These are phyloP conservation scores for Mrakia gelida DNA, from an alignment of 768 basidiomycete species.

Conservation along the genomic window DNA sequence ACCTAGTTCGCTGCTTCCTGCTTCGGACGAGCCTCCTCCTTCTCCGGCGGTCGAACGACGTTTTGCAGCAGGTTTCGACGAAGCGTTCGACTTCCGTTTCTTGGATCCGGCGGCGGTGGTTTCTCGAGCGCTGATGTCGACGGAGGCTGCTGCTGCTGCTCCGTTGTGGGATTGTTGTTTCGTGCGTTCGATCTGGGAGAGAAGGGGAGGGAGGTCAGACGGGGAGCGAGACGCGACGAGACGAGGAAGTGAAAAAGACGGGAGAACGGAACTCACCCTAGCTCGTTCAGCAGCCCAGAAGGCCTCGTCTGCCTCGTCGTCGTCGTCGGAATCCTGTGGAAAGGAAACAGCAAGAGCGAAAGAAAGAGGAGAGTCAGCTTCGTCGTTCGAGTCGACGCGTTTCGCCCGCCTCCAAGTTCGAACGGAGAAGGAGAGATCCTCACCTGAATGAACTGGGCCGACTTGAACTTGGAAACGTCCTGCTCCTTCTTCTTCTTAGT, in stretches of 20 bases:
- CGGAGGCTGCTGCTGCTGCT: neutral
- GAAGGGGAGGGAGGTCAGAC: neutral
- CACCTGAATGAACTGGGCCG: constrained; percentile 21
- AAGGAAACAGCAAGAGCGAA: neutral
- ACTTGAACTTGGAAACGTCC: neutral
- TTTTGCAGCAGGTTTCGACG: neutral
- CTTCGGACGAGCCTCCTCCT: neutral
- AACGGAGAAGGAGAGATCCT: too few relatives aligned
- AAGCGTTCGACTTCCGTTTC: constrained; percentile 7
- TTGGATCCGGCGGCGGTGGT: neutral
- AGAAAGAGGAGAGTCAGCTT: neutral
- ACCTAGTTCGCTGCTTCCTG: neutral
- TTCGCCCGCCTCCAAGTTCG: neutral
- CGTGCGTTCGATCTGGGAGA: neutral
- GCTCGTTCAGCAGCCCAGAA: constrained; percentile 12
- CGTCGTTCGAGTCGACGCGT: neutral
- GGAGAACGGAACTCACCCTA: neutral
- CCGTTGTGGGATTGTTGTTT: neutral
- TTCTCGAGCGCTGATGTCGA: neutral
- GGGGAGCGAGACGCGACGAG: neutral
- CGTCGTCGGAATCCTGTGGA: constrained; percentile 19
- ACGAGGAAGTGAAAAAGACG: neutral
- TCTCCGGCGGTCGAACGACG: neutral
- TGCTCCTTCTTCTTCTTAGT: constrained; percentile 17
- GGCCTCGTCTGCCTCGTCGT: neutral